Evolutionary conservation across 2,329 filamentous ascomycete genomes (phyloP), one percentile per base, ranked within the genome.

Genomic region (Knufia petricola): DNA sequence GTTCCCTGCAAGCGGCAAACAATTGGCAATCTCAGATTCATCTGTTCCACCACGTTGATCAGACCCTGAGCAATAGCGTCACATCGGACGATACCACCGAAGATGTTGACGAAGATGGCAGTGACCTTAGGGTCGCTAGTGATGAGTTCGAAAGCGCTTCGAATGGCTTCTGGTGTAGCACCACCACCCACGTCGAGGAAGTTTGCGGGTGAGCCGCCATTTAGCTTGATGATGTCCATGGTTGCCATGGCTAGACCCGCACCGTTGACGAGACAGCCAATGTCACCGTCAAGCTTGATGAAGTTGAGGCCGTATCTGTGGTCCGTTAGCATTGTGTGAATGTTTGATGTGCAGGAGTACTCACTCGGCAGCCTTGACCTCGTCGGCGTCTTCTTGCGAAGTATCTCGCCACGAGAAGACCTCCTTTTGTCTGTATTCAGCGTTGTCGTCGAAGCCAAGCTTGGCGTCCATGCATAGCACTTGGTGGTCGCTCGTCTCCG

Each of bases 151-250:
- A 98, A 98, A 59, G 92, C 92, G 72, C 92, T 85, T 76, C 88
- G 87, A 73, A 98, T 98, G 62, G 92, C 92, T 59, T 89, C 84
- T 28, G 92, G 89, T 52, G 92, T 98, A 59, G 92, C 92, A 76
- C 92, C 92, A 68, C 92, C 92, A 65, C 92, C 92, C 60, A 98
- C 92, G 68, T 98, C 92, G 61, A 98, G 78, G 82, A 98, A 98
- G 81, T 98, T 98, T 61, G 92, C 92, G 55, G 92, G 92, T 65
- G 81, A 76, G 56, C 92, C 92, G 61, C 92, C 92, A 74, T 96
- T 98, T 56, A 98, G 81, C 82, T 98, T 96, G 80, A 98, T 98
- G 70, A 98, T 96, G 71, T 98, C 92, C 92, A 98, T 98, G 68
- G 92, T 98, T 56, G 92, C 92, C 92, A 98, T 98, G 72, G 92